A percentile compares a stretch with the other conserved stretches of the same genome.
Evolutionary conservation across 2,329 filamentous ascomycete genomes (phyloP).

Genomic region (Coniochaeta hoffmannii): DNA sequence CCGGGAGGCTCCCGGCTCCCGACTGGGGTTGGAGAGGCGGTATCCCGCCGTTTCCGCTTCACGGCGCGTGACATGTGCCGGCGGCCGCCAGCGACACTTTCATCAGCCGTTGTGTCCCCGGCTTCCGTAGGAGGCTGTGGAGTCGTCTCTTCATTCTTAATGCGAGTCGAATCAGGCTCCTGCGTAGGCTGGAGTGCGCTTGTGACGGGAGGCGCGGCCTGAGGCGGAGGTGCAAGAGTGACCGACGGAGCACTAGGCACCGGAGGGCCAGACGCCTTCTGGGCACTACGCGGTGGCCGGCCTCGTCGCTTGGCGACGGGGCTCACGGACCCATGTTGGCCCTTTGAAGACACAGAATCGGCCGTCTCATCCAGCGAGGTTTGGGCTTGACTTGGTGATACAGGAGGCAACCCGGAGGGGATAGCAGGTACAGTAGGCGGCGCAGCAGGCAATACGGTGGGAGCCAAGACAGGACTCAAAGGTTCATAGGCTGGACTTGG

Average conservation of each 20-base stretch:
- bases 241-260: too few relatives aligned
- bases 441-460: slow-evolving; percentile 18
- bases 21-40: slow-evolving; percentile 30
- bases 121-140: slow-evolving; percentile 46
- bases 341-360: background rate
- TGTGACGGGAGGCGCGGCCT: background rate
- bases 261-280: slow-evolving; percentile 22
- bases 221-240: slow-evolving; percentile 8
- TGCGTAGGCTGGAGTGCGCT: slow-evolving; percentile 15
- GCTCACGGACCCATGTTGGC: background rate
- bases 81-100: slow-evolving; percentile 36
- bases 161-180: slow-evolving; percentile 33
- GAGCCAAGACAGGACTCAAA: slow-evolving; percentile 44
- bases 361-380: background rate
- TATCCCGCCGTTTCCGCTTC: slow-evolving; percentile 52
- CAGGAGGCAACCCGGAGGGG: background rate
- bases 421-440: background rate
- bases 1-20: slow-evolving; percentile 29
- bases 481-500: slow-evolving; percentile 51
- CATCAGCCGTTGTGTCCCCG: slow-evolving; percentile 48
- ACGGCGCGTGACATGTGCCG: slow-evolving; percentile 26
- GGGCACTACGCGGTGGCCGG: slow-evolving; percentile 27
- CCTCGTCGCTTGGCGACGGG: slow-evolving; percentile 18
- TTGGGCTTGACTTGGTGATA: background rate
- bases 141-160: slow-evolving; percentile 55